phyloP scores from a whole-genome alignment of 306 rosid genomes.

The Crataegus laevigata region DNA sequence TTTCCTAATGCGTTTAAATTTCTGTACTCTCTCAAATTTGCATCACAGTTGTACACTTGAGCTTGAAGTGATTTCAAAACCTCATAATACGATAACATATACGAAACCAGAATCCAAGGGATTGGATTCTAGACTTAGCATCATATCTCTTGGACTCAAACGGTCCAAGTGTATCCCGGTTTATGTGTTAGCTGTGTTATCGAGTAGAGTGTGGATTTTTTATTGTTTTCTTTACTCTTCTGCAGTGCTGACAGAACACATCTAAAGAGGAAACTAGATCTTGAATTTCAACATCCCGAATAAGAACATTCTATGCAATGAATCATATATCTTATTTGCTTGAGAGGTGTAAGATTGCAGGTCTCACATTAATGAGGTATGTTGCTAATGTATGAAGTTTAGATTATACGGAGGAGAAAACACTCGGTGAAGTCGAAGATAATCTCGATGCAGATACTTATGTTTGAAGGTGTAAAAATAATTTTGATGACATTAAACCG shows the following conservation, averaged over 20 bases:
- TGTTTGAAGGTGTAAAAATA: constrained; percentile 22
- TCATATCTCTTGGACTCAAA: background rate
- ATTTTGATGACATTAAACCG: constrained; percentile 11
- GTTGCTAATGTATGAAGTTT: constrained; percentile 3
- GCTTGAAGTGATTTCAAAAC: constrained; percentile 19
- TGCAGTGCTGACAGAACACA: constrained; percentile 91
- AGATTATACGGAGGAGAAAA: constrained; percentile 21
- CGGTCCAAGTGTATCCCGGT: background rate
- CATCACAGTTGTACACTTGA: background rate
- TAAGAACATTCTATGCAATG: constrained; percentile 20
- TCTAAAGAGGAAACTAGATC: constrained; percentile 86
- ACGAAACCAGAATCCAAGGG: background rate
- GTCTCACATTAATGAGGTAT: constrained; percentile 15
- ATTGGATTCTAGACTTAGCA: background rate
- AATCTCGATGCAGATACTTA: background rate
- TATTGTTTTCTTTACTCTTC: constrained; percentile 16
- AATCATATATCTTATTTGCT: background rate
- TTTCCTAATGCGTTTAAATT: constrained; percentile 7
- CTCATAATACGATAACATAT: background rate
- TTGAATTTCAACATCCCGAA: constrained; percentile 74
- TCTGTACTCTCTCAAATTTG: background rate
- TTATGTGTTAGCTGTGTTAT: constrained; percentile 7
- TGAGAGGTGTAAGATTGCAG: constrained; percentile 6
- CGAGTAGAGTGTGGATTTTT: background rate
- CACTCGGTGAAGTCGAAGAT: constrained; percentile 13